Conservation (phyloP, 768 basidiomycete species). For the Mrakia hoshinonis region DNA sequence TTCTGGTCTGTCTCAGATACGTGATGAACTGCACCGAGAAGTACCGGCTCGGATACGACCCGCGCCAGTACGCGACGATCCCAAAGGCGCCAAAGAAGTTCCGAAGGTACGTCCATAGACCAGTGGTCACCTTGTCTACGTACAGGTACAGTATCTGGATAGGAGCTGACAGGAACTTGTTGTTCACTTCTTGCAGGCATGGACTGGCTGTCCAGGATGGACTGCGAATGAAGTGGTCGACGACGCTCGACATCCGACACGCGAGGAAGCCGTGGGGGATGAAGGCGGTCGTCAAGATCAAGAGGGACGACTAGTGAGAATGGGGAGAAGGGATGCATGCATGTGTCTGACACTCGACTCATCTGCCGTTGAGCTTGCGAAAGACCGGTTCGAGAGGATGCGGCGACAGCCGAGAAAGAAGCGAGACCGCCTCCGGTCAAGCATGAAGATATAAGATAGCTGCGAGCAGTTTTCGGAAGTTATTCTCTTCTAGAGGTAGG, state of each 20-base stretch:
- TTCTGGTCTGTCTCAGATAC: conserved; percentile 48
- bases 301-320: neutral
- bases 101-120: conserved; percentile 67
- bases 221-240: conserved; percentile 20
- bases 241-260: conserved; percentile 23
- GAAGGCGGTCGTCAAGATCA: conserved; percentile 5
- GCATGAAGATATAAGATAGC: too few relatives aligned
- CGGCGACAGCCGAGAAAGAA: too few relatives aligned
- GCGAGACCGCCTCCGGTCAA: too few relatives aligned
- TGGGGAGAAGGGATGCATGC: neutral
- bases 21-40: conserved; percentile 80
- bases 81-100: conserved; percentile 63
- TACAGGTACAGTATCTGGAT: too few relatives aligned
- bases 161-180: too few relatives aligned
- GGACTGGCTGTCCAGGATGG: conserved; percentile 27
- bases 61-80: conserved; percentile 58
- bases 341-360: too few relatives aligned
- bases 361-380: too few relatives aligned
- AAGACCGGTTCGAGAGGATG: too few relatives aligned
- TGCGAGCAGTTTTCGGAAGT: too few relatives aligned
- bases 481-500: too few relatives aligned
- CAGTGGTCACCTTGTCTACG: too few relatives aligned
- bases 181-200: neutral
- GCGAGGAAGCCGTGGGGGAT: conserved; percentile 21
- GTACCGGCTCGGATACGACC: conserved; percentile 52